Evolutionary conservation across 352 stramenopile species (phyloP), one percentile per base, ranked within the genome.

Genomic region (Plasmopara muralis): DNA sequence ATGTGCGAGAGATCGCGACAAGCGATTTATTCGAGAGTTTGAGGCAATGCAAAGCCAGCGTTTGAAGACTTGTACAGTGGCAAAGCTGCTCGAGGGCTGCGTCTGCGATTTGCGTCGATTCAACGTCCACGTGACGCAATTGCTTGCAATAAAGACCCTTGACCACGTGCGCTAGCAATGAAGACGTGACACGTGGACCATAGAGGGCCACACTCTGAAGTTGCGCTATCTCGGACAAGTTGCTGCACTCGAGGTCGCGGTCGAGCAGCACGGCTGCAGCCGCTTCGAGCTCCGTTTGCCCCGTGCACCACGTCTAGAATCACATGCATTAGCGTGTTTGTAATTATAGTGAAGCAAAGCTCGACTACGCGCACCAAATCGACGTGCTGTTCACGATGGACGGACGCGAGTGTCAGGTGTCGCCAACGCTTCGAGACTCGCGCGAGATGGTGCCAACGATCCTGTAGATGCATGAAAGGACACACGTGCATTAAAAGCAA

Each of bases 51-150:
- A 92, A 53, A 16, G 51, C 50, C 18, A 92, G 56, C 5, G 49
- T 57, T 1, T 47, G 60, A 4, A 89, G 64, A 35, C 59, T 40
- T 7, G 29, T 44, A 40, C 71, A 88, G 15, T 47, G 50, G 31
- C 64, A 48, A 37, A 92, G 61, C 4, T 64, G 44, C n/a, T 41
- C 33, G 9, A 92, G 62, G 12, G 69, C 62, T 0, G 50, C 31
- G 46, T 87, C 72, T 28, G 72, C 60, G 37, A 85, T 67, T 41
- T 89, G 78, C 63, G 85, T 92, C 37, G 78, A 89, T 57, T 92
- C 81, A 43, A 92, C 67, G 33, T 77, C 58, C 30, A 92, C 53
- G 7, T 72, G 58, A 25, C 50, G 58, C 5, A 89, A 45, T n/a
- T 70, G 64, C 10, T 49, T 25, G 9, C 29, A 53, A 6, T 60